Conservation (phyloP, 164 flowering plant genomes). For the Tetracentron sinense region DNA sequence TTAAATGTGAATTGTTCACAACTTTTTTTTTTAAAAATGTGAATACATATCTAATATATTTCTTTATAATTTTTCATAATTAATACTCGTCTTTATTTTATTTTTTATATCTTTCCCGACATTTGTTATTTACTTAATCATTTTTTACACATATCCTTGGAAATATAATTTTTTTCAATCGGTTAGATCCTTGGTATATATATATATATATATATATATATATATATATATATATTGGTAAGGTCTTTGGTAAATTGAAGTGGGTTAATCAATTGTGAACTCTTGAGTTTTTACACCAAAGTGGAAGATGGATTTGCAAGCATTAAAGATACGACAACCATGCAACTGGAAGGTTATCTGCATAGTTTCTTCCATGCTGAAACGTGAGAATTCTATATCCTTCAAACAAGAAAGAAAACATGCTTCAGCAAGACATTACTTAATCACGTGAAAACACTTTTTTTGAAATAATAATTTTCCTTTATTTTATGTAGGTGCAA, state of each 20-base stretch:
- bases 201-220: too few relatives aligned
- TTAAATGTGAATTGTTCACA: too few relatives aligned
- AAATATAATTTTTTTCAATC: too few relatives aligned
- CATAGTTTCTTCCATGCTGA: constrained; percentile 98
- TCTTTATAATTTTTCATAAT: too few relatives aligned
- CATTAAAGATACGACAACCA: constrained; percentile 81
- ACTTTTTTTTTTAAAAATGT: too few relatives aligned
- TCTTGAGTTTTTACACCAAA: constrained; percentile 77
- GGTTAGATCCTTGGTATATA: too few relatives aligned
- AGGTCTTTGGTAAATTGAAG: constrained; percentile 81
- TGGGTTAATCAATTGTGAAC: constrained; percentile 67
- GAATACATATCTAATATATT: too few relatives aligned
- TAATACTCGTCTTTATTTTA: too few relatives aligned
- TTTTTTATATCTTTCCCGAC: too few relatives aligned
- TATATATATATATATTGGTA: too few relatives aligned
- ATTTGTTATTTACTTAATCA: too few relatives aligned
- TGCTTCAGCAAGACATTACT: not conserved
- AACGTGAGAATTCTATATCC: constrained; percentile 49
- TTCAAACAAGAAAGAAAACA: not conserved
- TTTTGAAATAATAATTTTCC: not conserved
- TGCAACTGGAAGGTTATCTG: constrained; percentile 93
- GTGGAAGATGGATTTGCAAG: constrained; percentile 99
- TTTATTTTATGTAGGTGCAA: constrained; percentile 66
- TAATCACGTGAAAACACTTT: not conserved
- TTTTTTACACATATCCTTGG: too few relatives aligned